Evolutionary conservation across 1,284 basidiomycete species (phyloP).

Genomic region (Apiotrichum brassicae): DNA sequence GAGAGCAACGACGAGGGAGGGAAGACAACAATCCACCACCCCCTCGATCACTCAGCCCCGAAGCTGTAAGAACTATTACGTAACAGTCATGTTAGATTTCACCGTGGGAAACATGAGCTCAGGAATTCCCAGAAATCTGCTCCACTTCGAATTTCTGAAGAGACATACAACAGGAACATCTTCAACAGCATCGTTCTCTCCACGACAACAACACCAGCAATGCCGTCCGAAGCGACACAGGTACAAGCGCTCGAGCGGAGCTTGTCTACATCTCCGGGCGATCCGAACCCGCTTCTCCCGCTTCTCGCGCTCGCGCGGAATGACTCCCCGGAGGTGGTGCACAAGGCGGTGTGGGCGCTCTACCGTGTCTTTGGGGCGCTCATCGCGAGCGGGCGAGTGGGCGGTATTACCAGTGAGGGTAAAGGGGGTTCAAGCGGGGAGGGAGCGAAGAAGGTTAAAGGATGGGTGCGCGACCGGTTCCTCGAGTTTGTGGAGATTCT

Average conservation of each 20-base stretch:
- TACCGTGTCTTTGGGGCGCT: constrained; percentile 71
- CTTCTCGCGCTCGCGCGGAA: constrained; percentile 56
- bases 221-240: constrained; percentile 11
- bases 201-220: not conserved
- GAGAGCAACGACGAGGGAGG: too few relatives aligned
- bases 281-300: constrained; percentile 73
- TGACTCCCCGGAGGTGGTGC: constrained; percentile 53
- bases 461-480: constrained; percentile 68
- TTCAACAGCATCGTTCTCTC: too few relatives aligned
- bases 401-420: constrained; percentile 24
- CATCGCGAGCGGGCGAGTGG: constrained; percentile 58
- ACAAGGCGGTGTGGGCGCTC: constrained; percentile 71
- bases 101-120: too few relatives aligned
- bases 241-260: constrained; percentile 33
- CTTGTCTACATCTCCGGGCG: constrained; percentile 46
- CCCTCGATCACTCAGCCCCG: too few relatives aligned
- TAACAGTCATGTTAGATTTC: too few relatives aligned
- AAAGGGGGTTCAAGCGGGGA: constrained; percentile 26
- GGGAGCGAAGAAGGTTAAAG: constrained; percentile 61
- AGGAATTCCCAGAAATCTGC: too few relatives aligned
- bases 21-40: too few relatives aligned
- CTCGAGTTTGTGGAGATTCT: constrained; percentile 63
- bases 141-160: too few relatives aligned
- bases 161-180: too few relatives aligned
- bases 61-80: too few relatives aligned